Evolutionary conservation across 768 basidiomycete genomes (phyloP).

Genomic region (Cytidiella melzeri): DNA sequence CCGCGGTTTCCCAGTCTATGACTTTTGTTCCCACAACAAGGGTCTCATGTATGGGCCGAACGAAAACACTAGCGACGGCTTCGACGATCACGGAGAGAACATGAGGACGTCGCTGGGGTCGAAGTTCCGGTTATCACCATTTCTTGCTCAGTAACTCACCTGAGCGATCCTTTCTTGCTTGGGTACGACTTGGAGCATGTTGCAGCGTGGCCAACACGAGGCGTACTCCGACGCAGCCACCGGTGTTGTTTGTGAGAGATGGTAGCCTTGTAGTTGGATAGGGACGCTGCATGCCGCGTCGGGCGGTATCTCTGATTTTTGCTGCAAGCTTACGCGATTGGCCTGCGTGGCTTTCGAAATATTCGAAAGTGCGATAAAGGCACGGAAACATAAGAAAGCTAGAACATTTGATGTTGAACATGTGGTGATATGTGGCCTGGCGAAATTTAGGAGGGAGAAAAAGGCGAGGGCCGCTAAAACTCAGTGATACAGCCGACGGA

Average conservation of each 20-base stretch:
- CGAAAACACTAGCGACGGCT: not conserved
- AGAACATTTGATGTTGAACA: too few species aligned
- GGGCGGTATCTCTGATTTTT: too few species aligned
- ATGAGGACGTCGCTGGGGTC: not conserved
- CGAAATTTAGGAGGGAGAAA: too few species aligned
- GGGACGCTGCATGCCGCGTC: too few species aligned
- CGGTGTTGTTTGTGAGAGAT: too few species aligned
- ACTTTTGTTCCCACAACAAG: not conserved
- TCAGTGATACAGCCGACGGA: conserved; percentile 5
- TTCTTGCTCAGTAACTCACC: not conserved
- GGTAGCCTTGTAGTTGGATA: too few species aligned
- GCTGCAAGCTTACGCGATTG: too few species aligned
- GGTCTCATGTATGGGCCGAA: not conserved
- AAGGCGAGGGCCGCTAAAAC: conserved; percentile 8
- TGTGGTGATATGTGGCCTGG: too few species aligned
- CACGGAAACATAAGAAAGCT: not conserved
- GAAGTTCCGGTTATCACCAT: not conserved
- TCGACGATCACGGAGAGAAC: not conserved
- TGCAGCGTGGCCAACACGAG: not conserved
- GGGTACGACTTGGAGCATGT: not conserved
- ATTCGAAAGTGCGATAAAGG: too few species aligned
- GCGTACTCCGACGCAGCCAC: not conserved
- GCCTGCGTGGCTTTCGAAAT: too few species aligned
- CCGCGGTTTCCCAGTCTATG: not conserved
- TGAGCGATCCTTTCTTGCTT: not conserved